phyloP scores from a whole-genome alignment of 352 stramenopile species.

The Phytophthora tentaculata region DNA sequence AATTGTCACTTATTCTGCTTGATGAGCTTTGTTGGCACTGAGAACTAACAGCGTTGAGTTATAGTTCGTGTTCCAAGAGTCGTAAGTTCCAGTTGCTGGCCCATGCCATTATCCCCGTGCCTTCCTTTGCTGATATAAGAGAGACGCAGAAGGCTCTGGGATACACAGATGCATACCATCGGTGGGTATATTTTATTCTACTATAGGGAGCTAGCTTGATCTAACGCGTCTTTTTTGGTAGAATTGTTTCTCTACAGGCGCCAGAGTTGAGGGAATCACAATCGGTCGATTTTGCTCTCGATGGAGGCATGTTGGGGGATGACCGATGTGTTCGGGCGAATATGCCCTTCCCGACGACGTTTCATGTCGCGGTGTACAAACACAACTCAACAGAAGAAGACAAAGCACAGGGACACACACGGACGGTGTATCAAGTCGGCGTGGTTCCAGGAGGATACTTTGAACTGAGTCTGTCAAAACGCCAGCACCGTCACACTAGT shows the following conservation, averaged over 20 bases:
- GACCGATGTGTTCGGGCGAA: conserved; percentile 78
- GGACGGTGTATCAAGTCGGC: conserved; percentile 50
- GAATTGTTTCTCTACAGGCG: conserved; percentile 43
- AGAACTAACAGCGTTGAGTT: conserved; percentile 6
- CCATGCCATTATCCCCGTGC: conserved; percentile 67
- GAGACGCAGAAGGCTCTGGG: conserved; percentile 48
- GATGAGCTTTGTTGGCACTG: not conserved
- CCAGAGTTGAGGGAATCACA: conserved; percentile 23
- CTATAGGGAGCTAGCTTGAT: not conserved
- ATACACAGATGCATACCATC: conserved; percentile 53
- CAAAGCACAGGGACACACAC: conserved; percentile 12
- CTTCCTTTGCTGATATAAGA: conserved; percentile 63
- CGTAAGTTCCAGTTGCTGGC: conserved; percentile 78
- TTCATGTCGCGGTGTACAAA: conserved; percentile 68
- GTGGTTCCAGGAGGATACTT: conserved; percentile 75
- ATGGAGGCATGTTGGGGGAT: conserved; percentile 54
- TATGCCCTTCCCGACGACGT: conserved; percentile 60
- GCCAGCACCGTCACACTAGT: conserved; percentile 28
- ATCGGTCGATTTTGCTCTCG: conserved; percentile 59
- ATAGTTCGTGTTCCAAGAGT: conserved; percentile 56
- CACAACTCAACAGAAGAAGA: conserved; percentile 25
- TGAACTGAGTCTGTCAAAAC: conserved; percentile 62
- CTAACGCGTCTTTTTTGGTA: conserved; percentile 7
- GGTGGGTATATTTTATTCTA: conserved; percentile 38
- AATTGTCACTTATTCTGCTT: not conserved